Evolutionary conservation across 768 basidiomycete genomes (phyloP).

Genomic region (Collybiopsis confluens): DNA sequence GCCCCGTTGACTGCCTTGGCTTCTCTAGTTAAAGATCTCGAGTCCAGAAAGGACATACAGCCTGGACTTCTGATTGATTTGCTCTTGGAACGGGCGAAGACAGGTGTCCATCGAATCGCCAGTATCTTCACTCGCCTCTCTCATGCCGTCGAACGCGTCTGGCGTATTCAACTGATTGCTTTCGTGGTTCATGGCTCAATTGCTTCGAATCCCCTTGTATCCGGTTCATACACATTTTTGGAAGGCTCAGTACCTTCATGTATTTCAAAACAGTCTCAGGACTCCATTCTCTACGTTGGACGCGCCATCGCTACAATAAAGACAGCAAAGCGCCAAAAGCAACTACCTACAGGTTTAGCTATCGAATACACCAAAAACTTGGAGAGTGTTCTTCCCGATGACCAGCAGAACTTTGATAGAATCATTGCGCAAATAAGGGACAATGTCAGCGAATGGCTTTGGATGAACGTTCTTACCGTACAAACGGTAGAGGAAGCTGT

Average conservation of each 20-base stretch:
- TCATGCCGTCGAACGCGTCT: slow-evolving; percentile 72
- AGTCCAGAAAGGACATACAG: slow-evolving; percentile 53
- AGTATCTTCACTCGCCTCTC: slow-evolving; percentile 69
- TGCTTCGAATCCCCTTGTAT: slow-evolving; percentile 65
- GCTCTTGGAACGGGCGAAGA: slow-evolving; percentile 64
- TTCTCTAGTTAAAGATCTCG: slow-evolving; percentile 58
- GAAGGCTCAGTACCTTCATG: slow-evolving; percentile 73
- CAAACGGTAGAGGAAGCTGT: slow-evolving; percentile 82
- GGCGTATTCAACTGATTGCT: slow-evolving; percentile 79
- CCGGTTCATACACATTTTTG: slow-evolving; percentile 52
- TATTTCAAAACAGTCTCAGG: slow-evolving; percentile 64
- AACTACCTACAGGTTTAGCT: slow-evolving; percentile 66
- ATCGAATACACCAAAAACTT: slow-evolving; percentile 62
- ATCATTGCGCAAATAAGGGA: slow-evolving; percentile 72
- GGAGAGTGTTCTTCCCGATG: slow-evolving; percentile 66
- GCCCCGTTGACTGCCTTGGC: slow-evolving; percentile 74
- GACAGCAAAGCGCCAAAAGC: slow-evolving; percentile 72
- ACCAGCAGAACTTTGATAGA: slow-evolving; percentile 72
- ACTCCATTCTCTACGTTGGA: slow-evolving; percentile 84
- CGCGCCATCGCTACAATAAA: slow-evolving; percentile 83
- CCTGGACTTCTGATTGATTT: slow-evolving; percentile 82
- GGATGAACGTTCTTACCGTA: slow-evolving; percentile 82
- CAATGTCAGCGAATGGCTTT: slow-evolving; percentile 90
- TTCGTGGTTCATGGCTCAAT: slow-evolving; percentile 78
- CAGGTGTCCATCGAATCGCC: slow-evolving; percentile 75